A percentile compares a stretch with the other conserved stretches of the same genome.
phyloP scores from a whole-genome alignment of 2,329 filamentous ascomycete species.

The Sclerotiophoma versabilis region DNA sequence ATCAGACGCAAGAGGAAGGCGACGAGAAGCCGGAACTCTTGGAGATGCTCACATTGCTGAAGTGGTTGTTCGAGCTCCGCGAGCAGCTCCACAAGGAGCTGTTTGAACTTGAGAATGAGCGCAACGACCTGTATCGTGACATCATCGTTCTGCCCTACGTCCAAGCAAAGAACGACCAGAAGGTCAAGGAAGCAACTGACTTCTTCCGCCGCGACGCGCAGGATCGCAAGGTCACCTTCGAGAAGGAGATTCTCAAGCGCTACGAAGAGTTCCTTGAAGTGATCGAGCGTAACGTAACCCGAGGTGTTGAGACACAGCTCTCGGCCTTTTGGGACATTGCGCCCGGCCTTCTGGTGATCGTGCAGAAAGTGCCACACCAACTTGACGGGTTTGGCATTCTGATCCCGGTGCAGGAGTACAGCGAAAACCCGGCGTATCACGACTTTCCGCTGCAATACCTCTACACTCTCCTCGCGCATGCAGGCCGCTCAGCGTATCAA shows the following conservation, averaged over 20 bases:
- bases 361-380: constrained; percentile 78
- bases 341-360: constrained; percentile 76
- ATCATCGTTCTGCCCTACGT: constrained; percentile 85
- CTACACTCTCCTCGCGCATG: constrained; percentile 82
- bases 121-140: constrained; percentile 84
- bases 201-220: constrained; percentile 84
- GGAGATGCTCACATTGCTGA: constrained; percentile 91
- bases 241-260: constrained; percentile 74
- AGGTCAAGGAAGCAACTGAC: constrained; percentile 76
- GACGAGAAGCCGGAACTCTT: constrained; percentile 93
- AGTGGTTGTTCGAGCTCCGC: constrained; percentile 96
- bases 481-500: constrained; percentile 92
- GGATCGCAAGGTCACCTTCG: constrained; percentile 74
- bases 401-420: constrained; percentile 79
- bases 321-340: constrained; percentile 98
- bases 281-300: constrained; percentile 82
- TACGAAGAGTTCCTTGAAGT: constrained; percentile 78
- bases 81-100: constrained; percentile 85
- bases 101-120: constrained; percentile 83
- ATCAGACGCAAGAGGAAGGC: constrained; percentile 90
- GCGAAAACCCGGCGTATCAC: constrained; percentile 84
- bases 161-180: constrained; percentile 74
- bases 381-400: constrained; percentile 70
- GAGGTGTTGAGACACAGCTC: constrained; percentile 89
- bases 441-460: constrained; percentile 89